Conservation (phyloP, 306 rosid genomes). For the Cotoneaster glaucophyllus region DNA sequence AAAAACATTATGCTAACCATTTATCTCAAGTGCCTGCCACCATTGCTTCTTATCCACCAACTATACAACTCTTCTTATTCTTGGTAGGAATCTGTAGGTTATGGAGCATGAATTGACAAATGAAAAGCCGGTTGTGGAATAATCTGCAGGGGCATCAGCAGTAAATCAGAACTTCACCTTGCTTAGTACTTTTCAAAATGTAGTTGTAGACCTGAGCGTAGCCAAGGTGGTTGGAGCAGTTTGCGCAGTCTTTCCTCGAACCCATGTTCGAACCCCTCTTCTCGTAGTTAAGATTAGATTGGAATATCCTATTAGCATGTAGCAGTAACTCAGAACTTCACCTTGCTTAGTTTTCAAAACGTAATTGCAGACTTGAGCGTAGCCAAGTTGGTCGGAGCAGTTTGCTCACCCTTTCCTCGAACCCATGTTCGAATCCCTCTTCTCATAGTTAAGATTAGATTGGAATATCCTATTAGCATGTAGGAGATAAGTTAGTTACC, state of each 20-base stretch:
- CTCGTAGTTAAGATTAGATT: background rate
- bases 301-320: background rate
- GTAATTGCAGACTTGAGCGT: background rate
- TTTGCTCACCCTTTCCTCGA: background rate
- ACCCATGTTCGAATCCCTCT: background rate
- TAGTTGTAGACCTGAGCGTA: background rate
- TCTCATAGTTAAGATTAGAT: background rate
- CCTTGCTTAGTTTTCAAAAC: background rate
- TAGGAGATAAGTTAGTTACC: background rate
- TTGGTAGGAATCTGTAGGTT: background rate
- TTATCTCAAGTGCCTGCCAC: slow-evolving; percentile 50
- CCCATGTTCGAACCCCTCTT: background rate
- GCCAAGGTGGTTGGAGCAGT: background rate
- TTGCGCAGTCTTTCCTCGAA: too few relatives aligned
- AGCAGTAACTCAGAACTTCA: too few relatives aligned
- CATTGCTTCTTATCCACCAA: slow-evolving; percentile 37
- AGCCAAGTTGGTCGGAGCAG: background rate
- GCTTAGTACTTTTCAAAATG: background rate
- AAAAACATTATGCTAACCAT: slow-evolving; percentile 33
- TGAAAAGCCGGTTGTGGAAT: background rate
- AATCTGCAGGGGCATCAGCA: background rate
- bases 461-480: background rate
- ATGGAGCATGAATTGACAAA: slow-evolving; percentile 5
- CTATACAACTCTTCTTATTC: slow-evolving; percentile 18
- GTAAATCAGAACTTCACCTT: background rate